Evolutionary conservation across 805 yeast genomes (phyloP), one percentile per base, ranked within the genome.

Genomic region (Ogataea siamensis): DNA sequence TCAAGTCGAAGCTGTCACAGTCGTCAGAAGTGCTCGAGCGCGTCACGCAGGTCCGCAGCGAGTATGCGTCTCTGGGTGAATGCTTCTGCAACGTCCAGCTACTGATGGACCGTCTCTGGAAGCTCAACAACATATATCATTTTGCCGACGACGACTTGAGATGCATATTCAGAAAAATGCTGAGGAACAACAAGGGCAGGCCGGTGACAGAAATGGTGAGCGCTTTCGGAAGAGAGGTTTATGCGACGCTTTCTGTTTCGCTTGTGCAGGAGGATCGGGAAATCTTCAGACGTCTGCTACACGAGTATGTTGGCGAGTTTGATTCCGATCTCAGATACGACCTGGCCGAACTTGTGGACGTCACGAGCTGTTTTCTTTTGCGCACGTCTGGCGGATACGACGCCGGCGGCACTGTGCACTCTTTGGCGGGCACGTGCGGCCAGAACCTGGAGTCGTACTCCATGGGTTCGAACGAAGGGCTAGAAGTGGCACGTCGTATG

Each of bases 391-490:
- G 72, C 18, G 85, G 85, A 2, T 70, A 64, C 42, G 97, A 89
- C 58, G 80, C 91, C 0, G 73, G 83, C 0, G 67, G 66, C 39
- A 70, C 65, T 37, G 66, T 88, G 3, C 66, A 67, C 21, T 57
- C 60, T 21, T 42, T 74, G 5, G 79, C 87, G 0, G 47, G 51
- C 2, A 24, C 44, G 0, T 11, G 25, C 0, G 51, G 54, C 0
- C 45, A 47, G 6, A 49, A 58, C 2, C 51, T 80, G 22, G 54
- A 51, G 0, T 57, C 70, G 1, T 70, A 85, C 25, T 75, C 96
- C 0, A 68, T 89, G 75, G 97, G 96, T 0, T 76, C 94, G 0
- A 54, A 58, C 16, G 95, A 87, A 57, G 81, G 85, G 7, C 57
- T 67, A 2, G 71, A 65, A 3, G 61, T 68, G 27, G 89, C 91